Percentiles rank a stretch among this genome's conserved stretches.
Conservation (phyloP, 148 eudicot species). For the Cornus controversa region DNA sequence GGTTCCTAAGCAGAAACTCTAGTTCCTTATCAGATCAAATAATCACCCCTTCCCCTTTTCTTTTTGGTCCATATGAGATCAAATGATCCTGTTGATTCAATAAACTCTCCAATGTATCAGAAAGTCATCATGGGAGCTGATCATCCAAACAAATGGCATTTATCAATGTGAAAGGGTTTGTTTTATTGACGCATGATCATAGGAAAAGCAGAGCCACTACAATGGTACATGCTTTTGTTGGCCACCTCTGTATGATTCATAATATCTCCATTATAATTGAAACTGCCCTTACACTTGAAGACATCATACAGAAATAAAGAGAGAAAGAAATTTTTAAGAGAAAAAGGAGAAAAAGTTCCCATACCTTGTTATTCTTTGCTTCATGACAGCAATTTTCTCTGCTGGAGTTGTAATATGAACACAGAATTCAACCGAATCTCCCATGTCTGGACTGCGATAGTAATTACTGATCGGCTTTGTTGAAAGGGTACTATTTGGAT, state of each 20-base stretch:
- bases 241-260: neutral
- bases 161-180: neutral
- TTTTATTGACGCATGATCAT: neutral
- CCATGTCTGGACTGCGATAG: slow-evolving; percentile 62
- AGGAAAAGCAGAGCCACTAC: too few relatives aligned
- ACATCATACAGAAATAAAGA: neutral
- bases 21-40: too few relatives aligned
- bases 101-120: too few relatives aligned
- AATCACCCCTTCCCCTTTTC: neutral
- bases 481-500: slow-evolving; percentile 44
- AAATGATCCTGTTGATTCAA: too few relatives aligned
- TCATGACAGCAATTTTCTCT: slow-evolving; percentile 46
- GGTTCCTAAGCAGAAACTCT: too few relatives aligned
- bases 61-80: neutral
- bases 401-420: slow-evolving; percentile 48
- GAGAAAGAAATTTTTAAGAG: neutral
- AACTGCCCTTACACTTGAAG: neutral
- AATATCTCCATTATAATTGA: neutral
- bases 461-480: slow-evolving; percentile 47
- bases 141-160: too few relatives aligned
- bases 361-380: slow-evolving; percentile 59
- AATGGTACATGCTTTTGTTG: neutral
- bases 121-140: too few relatives aligned
- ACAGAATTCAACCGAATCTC: slow-evolving; percentile 43
- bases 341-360: neutral